A percentile compares a stretch with the other conserved stretches of the same genome.
These are phyloP conservation scores for Pyricularia grisea DNA, from an alignment of 2,329 filamentous ascomycete genomes.

Conservation along the genomic window DNA sequence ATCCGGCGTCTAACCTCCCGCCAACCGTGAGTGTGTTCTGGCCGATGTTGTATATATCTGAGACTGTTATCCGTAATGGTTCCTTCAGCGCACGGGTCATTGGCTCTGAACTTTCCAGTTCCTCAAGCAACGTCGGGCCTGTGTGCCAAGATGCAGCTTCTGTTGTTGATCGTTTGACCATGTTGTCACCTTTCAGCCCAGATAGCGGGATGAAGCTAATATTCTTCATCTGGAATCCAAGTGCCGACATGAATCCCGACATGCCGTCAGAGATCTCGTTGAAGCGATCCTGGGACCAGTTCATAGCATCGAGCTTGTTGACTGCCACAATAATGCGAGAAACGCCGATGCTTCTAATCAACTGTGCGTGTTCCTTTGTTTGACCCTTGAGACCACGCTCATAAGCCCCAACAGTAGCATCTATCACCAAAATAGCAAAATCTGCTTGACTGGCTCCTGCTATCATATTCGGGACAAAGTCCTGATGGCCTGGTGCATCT, in stretches of 20 bases:
- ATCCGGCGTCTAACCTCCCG: constrained; percentile 78
- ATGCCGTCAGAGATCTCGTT: constrained; percentile 79
- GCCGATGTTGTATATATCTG: constrained; percentile 75
- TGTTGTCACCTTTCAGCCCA: constrained; percentile 81
- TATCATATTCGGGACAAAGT: constrained; percentile 99
- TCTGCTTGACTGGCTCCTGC: constrained; percentile 93
- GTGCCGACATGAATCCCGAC: constrained; percentile 68
- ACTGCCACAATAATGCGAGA: constrained; percentile 81
- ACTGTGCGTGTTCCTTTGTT: constrained; percentile 84
- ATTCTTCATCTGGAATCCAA: constrained; percentile 74
- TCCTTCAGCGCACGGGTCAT: constrained; percentile 62
- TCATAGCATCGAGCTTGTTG: constrained; percentile 86
- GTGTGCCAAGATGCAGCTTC: constrained; percentile 66
- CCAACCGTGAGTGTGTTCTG: constrained; percentile 78
- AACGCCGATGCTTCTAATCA: constrained; percentile 85
- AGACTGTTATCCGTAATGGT: constrained; percentile 77
- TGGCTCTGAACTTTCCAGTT: constrained; percentile 75
- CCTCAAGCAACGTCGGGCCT: constrained; percentile 70
- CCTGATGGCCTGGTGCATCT: constrained; percentile 86
- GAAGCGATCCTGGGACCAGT: constrained; percentile 76
- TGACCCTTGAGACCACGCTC: constrained; percentile 90
- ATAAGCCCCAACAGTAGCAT: constrained; percentile 82
- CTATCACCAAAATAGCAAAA: constrained; percentile 89
- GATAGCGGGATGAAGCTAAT: constrained; percentile 85
- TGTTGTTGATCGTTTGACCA: constrained; percentile 50